Base-by-base conservation (phyloP, 1,139 yeast species). In the Saccharomyces hybrid region DNA sequence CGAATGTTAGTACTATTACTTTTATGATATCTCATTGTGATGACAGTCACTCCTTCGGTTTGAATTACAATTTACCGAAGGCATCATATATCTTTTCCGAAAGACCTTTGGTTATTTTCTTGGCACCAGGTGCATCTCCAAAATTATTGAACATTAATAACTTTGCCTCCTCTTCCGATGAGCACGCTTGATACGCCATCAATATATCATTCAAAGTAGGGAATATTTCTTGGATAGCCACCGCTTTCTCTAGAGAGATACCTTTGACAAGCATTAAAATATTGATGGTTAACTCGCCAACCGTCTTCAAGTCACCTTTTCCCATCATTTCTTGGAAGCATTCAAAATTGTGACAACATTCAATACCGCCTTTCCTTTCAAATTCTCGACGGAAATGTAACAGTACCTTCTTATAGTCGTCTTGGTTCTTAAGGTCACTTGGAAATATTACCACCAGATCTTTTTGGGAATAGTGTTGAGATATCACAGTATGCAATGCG, bases 221-320 rank as follows among this genome's bases (percentile, higher is more conserved):
- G 50, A 55, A 70, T 42, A 59, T 50, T 2, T 65, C 54, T 68
- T 91, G 98, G 7, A 95, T 82, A 3, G 82, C 81, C 8, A 83
- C 68, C 0, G 99, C 99, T 67, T 87, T 88, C 59, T 91, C 97
- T 48, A 89, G 72, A 0, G 96, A 82, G 0, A 93, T 76, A 0
- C 99, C 99, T 56, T 81, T 78, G 1, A 86, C 78, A 1, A 91
- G 78, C 86, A 90, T 81, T 27, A 95, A 75, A 85, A 89, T 83
- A 49, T 81, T 75, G 2, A 90, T 73, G 62, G 82, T 93, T 62
- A 89, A 73, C 61, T 93, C 97, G 49, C 82, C 82, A 0, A 89
- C 82, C 0, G 96, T 86, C 65, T 80, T 75, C 75, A 84, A 75
- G 23, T 81, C 81, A 1, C 87, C 77, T 65, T 95, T 95, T 2